Percentiles rank a stretch among this genome's conserved stretches.
phyloP scores from a whole-genome alignment of 345 rosid species.

The Melastoma malabathricum region DNA sequence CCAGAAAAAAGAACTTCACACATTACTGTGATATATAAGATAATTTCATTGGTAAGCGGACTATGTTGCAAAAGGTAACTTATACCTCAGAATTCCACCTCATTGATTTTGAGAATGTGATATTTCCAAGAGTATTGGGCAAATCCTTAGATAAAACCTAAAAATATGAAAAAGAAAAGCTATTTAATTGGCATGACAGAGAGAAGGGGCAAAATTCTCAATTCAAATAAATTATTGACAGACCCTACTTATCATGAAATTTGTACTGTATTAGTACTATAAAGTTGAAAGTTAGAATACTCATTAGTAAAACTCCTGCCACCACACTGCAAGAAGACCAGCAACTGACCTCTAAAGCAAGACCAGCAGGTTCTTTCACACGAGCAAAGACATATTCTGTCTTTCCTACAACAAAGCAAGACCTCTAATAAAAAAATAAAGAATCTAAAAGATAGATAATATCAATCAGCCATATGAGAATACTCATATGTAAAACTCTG shows the following conservation, averaged over 20 bases:
- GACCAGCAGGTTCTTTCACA: constrained; percentile 57
- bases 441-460: background rate
- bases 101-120: constrained; percentile 90
- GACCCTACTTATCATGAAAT: no score
- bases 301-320: no score
- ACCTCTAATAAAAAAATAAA: background rate
- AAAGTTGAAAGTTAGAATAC: no score
- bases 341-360: constrained; percentile 29
- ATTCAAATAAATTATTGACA: no score
- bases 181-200: background rate
- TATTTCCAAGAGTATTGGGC: constrained; percentile 52
- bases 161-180: constrained; percentile 4
- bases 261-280: no score
- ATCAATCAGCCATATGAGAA: no score
- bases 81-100: constrained; percentile 88
- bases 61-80: constrained; percentile 7
- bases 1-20: background rate
- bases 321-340: constrained; percentile 40
- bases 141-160: constrained; percentile 83
- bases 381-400: constrained; percentile 63
- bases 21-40: background rate
- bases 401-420: constrained; percentile 44
- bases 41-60: no score
- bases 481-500: no score
- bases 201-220: background rate